Evolutionary conservation across 176 grass and related monocot species (phyloP), one percentile per base, ranked within the genome.

Genomic region (Tillandsia leiboldiana): DNA sequence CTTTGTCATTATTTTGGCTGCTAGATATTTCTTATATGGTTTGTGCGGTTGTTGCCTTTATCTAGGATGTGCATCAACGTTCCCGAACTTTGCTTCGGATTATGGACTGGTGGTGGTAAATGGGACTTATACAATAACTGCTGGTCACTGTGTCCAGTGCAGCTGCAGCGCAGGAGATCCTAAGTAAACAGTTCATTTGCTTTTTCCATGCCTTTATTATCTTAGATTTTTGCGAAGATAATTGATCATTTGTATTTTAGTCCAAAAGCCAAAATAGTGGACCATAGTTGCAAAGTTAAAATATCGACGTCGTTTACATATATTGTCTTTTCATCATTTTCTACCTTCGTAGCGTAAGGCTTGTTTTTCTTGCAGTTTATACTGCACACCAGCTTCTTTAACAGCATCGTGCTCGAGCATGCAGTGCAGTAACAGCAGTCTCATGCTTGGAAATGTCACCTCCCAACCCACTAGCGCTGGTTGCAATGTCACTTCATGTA

Each of bases 401-500:
- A 85, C 85, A 27, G 85, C 86, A 68, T 67, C 80, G 66, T 96
- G 92, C 73, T 87, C 88, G 1, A 96, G 69, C 80, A 91, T 96
- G 88, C 92, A 91, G 83, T 96, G 92, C 80, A 53, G 66, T 69
- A 83, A 76, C 66, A 91, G 85, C 75, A 91, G 50, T 79, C 72
- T 96, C 69, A 70, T 86, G 80, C 80, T 91, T 50, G 92, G 92
- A 70, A 82, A 96, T 72, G 75, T 68, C 72, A 91, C 85, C 0
- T 67, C 82, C 23, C 64, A 84, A 29, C 63, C 81, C 66, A 88
- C 88, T 68, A 65, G 65, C 74, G 80, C 77, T 51, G 92, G 92
- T 51, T 96, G 88, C 83, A 87, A 80, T 67, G 85, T 96, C 49
- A 89, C 85, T 8, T 86, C 92, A 2, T 96, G 92, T 73, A 82